phyloP scores from a whole-genome alignment of 2,329 filamentous ascomycete genomes.

The Fusarium verticillioides region DNA sequence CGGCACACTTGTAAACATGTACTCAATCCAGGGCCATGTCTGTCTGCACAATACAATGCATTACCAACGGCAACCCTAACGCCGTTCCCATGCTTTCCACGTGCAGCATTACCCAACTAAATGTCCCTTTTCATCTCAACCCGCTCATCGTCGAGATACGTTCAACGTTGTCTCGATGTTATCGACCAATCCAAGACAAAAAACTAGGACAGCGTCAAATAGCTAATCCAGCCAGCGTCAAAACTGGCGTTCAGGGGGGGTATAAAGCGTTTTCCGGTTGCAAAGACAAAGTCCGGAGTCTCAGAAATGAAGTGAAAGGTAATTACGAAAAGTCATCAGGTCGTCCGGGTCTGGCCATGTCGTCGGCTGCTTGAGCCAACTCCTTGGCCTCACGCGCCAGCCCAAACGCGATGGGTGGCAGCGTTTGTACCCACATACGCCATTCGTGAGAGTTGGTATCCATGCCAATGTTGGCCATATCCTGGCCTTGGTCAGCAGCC shows the following conservation, averaged over 20 bases:
- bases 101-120: conserved; percentile 42
- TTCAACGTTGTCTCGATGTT: conserved; percentile 24
- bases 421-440: conserved; percentile 73
- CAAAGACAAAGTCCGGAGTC: conserved; percentile 18
- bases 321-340: conserved; percentile 61
- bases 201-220: conserved; percentile 22
- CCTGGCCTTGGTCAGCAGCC: conserved; percentile 69
- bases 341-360: conserved; percentile 47
- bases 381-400: conserved; percentile 86
- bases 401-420: conserved; percentile 88
- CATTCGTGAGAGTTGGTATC: conserved; percentile 64
- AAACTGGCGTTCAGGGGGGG: conserved; percentile 32
- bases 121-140: conserved; percentile 26
- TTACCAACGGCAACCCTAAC: conserved; percentile 41
- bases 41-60: conserved; percentile 36
- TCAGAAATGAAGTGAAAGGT: conserved; percentile 27
- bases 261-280: conserved; percentile 33
- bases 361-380: conserved; percentile 60
- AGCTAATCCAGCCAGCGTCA: conserved; percentile 18
- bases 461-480: conserved; percentile 64
- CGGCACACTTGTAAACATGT: conserved; percentile 11
- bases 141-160: conserved; percentile 18
- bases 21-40: conserved; percentile 22
- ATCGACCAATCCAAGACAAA: conserved; percentile 30
- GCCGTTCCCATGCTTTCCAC: conserved; percentile 44